phyloP scores from a whole-genome alignment of 306 rosid species.

The Lathyrus oleraceus region DNA sequence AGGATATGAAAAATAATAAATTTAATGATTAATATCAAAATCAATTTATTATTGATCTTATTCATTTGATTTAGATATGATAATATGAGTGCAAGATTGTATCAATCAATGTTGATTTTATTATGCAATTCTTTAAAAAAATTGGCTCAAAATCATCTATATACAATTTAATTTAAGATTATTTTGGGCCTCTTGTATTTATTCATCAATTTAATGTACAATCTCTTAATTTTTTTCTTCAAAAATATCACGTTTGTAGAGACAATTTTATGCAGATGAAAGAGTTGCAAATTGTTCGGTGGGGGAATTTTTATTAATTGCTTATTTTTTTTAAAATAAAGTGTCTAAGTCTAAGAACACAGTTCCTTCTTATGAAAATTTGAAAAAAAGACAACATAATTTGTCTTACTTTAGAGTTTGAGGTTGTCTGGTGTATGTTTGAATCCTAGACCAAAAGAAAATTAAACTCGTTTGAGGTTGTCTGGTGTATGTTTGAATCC shows the following conservation, averaged over 20 bases:
- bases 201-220: not conserved
- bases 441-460: too few species aligned
- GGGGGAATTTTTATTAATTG: too few species aligned
- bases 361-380: too few species aligned
- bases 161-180: not conserved
- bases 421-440: too few species aligned
- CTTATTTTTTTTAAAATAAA: too few species aligned
- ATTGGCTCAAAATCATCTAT: not conserved
- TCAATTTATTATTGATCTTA: not conserved
- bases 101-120: not conserved
- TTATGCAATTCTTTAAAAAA: not conserved
- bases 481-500: too few species aligned
- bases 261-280: not conserved
- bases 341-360: too few species aligned
- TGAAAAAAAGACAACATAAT: too few species aligned
- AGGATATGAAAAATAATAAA: not conserved
- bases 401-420: too few species aligned
- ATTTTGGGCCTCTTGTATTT: not conserved
- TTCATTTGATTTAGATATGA: constrained; percentile 3
- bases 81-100: not conserved
- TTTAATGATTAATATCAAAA: not conserved
- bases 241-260: not conserved
- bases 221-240: not conserved
- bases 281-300: too few species aligned
- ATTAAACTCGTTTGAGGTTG: too few species aligned